A percentile compares a stretch with the other conserved stretches of the same genome.
Conservation (phyloP, 345 rosid species). For the Citrus mangshanensis region DNA sequence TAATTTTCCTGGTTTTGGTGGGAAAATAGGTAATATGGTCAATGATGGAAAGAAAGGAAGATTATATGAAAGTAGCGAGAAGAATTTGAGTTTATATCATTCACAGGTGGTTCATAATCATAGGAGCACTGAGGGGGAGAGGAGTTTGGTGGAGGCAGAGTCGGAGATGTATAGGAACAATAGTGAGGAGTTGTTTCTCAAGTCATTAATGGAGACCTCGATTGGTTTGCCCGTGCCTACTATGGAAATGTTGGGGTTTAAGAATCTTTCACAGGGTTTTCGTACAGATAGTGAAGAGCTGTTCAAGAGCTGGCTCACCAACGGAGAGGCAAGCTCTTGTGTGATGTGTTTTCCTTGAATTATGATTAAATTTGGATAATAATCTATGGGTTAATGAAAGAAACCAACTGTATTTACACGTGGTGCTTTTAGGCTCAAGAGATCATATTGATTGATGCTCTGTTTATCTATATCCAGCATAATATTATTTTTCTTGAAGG, state of each 20-base stretch:
- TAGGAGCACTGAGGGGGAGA: constrained; percentile 26
- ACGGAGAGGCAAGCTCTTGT: constrained; percentile 61
- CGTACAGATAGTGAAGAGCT: constrained; percentile 73
- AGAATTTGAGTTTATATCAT: constrained; percentile 12
- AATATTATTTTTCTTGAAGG: background rate
- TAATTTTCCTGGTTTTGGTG: background rate
- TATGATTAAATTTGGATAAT: background rate
- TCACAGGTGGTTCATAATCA: constrained; percentile 4
- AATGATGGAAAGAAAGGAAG: constrained; percentile 23
- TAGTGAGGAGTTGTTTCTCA: constrained; percentile 64
- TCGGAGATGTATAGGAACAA: constrained; percentile 52
- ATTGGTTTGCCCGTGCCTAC: constrained; percentile 47
- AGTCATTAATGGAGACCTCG: constrained; percentile 61
- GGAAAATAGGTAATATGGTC: constrained; percentile 20
- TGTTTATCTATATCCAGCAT: background rate
- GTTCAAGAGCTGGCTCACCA: constrained; percentile 71
- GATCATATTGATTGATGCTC: background rate
- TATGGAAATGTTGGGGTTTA: constrained; percentile 61
- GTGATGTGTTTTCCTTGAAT: background rate
- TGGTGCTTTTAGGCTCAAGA: background rate
- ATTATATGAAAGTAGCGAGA: constrained; percentile 12
- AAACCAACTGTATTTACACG: background rate
- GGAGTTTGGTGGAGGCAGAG: constrained; percentile 35
- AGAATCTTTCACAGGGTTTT: constrained; percentile 48
- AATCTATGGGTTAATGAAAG: background rate